Evolutionary conservation across 176 grass and related monocot genomes (phyloP), one percentile per base, ranked within the genome.

Genomic region (Hordeum marinum): DNA sequence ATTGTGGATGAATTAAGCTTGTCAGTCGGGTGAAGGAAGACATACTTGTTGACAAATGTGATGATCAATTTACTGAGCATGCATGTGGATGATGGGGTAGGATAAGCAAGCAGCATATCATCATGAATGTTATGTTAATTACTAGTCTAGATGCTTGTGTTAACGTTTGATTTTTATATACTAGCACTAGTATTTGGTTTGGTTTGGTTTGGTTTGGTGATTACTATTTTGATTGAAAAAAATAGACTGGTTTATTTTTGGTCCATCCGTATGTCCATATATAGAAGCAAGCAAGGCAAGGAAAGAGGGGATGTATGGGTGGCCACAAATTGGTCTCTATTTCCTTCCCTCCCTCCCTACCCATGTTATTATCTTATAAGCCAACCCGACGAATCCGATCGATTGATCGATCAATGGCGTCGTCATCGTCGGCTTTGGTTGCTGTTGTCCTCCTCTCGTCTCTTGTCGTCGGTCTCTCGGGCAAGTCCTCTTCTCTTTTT

Each of bases 1-100:
- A 60, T 82, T 98, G 64, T 95, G 96, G 96, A 98, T 98, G 96
- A 94, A 94, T 78, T 98, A 69, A 79, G 65, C 15, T 78, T 39
- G n/a, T n/a, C n/a, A n/a, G n/a, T n/a, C n/a, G n/a, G n/a, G n/a
- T n/a, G n/a, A n/a, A n/a, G n/a, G n/a, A n/a, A n/a, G n/a, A n/a
- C n/a, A n/a, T n/a, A n/a, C n/a, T n/a, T n/a, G n/a, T n/a, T n/a
- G n/a, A n/a, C n/a, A n/a, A n/a, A n/a, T n/a, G n/a, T n/a, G n/a
- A n/a, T n/a, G n/a, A n/a, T n/a, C n/a, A n/a, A n/a, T n/a, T 8
- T 57, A 21, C 9, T 57, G 54, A 57, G 54, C 54, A 57, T 57
- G 54, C 54, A 57, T 57, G 15, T 52, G 48, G 48, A 52, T 52
- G 15, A 48, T 48, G 45, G 45, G 45, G 45, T 13, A 48, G 45